These are phyloP conservation scores for Pseudozyma sp. DNA, from an alignment of 1,284 basidiomycete genomes.

Conservation along the genomic window DNA sequence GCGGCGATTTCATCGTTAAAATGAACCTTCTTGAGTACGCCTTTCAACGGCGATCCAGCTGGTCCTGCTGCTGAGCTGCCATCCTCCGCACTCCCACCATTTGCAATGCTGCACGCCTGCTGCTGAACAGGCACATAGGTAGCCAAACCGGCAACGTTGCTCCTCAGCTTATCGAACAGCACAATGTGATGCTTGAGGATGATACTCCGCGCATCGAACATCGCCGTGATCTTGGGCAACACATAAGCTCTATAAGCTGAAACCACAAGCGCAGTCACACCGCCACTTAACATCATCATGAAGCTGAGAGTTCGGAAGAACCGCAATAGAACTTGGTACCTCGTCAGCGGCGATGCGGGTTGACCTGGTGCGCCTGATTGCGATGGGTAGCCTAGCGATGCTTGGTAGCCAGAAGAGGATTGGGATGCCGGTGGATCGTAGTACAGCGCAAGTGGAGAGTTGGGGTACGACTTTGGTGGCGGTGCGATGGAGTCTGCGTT, in stretches of 20 bases:
- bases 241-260: conserved; percentile 56
- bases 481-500: conserved; percentile 25
- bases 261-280: conserved; percentile 53
- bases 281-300: conserved; percentile 63
- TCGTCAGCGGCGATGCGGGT: conserved; percentile 34
- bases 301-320: conserved; percentile 62
- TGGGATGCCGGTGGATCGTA: conserved; percentile 33
- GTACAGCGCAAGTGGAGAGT: conserved; percentile 63
- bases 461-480: conserved; percentile 58
- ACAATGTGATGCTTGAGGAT: conserved; percentile 56
- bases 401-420: neutral
- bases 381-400: neutral
- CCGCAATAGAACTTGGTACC: conserved; percentile 62
- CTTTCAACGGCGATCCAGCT: conserved; percentile 23
- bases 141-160: conserved; percentile 26
- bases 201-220: conserved; percentile 55
- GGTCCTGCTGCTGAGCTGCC: neutral
- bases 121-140: conserved; percentile 34
- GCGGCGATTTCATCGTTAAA: conserved; percentile 49
- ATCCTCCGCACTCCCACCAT: conserved; percentile 5
- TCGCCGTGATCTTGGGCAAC: conserved; percentile 55
- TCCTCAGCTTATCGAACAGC: conserved; percentile 48
- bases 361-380: conserved; percentile 1
- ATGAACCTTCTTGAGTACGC: conserved; percentile 57
- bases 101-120: no score